phyloP scores from a whole-genome alignment of 1,284 basidiomycete genomes.

The Mycena citricolor region DNA sequence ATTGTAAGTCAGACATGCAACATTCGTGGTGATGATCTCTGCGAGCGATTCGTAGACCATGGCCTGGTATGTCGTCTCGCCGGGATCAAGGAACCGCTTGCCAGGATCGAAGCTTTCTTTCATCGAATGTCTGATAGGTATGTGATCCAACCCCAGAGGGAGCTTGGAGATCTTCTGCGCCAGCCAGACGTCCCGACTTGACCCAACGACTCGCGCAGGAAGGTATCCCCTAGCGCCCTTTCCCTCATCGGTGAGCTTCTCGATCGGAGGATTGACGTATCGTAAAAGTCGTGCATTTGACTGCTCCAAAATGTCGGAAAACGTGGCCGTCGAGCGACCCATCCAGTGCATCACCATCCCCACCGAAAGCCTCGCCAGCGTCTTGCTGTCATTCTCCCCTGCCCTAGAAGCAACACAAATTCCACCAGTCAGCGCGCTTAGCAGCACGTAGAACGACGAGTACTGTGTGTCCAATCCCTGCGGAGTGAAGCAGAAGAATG shows the following conservation, averaged over 20 bases:
- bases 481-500: slow-evolving; percentile 27
- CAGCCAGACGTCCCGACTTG: no score
- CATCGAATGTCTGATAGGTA: slow-evolving; percentile 14
- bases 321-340: slow-evolving; percentile 20
- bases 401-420: slow-evolving; percentile 22
- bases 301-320: slow-evolving; percentile 11
- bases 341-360: slow-evolving; percentile 28
- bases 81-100: slow-evolving; percentile 24
- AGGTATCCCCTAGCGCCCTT: slow-evolving; percentile 22
- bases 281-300: slow-evolving; percentile 14
- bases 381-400: slow-evolving; percentile 10
- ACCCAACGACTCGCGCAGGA: slow-evolving; percentile 14
- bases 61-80: slow-evolving; percentile 23
- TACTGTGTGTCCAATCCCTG: slow-evolving; percentile 1
- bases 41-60: slow-evolving; percentile 25
- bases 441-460: slow-evolving; percentile 24
- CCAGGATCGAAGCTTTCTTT: slow-evolving; percentile 16
- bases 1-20: slow-evolving; percentile 28
- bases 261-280: slow-evolving; percentile 20
- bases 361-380: slow-evolving; percentile 27
- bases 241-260: slow-evolving; percentile 20
- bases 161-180: no score
- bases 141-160: no score
- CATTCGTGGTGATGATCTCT: slow-evolving; percentile 26
- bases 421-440: slow-evolving; percentile 26